Evolutionary conservation across 2,329 filamentous ascomycete species (phyloP), one percentile per base, ranked within the genome.

Genomic region (Fusarium multiceps): DNA sequence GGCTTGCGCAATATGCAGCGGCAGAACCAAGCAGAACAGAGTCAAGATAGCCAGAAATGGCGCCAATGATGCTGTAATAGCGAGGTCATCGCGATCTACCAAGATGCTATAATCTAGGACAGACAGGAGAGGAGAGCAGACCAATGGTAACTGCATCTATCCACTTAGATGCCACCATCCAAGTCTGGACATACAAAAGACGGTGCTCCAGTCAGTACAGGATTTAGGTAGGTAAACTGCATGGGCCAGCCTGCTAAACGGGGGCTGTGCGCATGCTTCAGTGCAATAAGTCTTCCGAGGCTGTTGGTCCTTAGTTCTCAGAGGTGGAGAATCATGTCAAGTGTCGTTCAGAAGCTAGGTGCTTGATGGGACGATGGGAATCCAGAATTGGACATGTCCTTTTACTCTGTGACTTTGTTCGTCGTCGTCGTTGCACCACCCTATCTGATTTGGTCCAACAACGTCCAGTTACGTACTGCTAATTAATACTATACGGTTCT

Each of bases 221-320:
- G 37, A 42, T 6, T 37, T 37, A n/a, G 41, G 32, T n/a, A 50
- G 18, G 21, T 45, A 32, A 53, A 51, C 40, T 53, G 42, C 68
- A 64, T 71, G 67, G 67, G 40, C 57, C 54, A 71, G 51, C 48
- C 37, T 55, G 57, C 50, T 45, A 54, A 49, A 46, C 47, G 49
- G 68, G 59, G 68, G 63, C 68, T 68, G 63, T 71, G 68, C 51
- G 57, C 59, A 59, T 63, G 42, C 45, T 37, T 48, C 49, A 42
- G 27, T 47, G 27, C 23, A 59, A 45, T 53, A 62, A 28, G 62
- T 53, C 43, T 54, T 58, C 47, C 51, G 64, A 65, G 59, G 54
- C 43, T 69, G 68, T 69, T 69, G 68, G 68, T 61, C 71, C 53
- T 66, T 69, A 45, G 63, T 61, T 69, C 55, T 65, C 43, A 23